Percentiles rank a stretch among this genome's conserved stretches.
Conservation (phyloP, 495 filamentous ascomycete genomes). For the Tricharina praecox region DNA sequence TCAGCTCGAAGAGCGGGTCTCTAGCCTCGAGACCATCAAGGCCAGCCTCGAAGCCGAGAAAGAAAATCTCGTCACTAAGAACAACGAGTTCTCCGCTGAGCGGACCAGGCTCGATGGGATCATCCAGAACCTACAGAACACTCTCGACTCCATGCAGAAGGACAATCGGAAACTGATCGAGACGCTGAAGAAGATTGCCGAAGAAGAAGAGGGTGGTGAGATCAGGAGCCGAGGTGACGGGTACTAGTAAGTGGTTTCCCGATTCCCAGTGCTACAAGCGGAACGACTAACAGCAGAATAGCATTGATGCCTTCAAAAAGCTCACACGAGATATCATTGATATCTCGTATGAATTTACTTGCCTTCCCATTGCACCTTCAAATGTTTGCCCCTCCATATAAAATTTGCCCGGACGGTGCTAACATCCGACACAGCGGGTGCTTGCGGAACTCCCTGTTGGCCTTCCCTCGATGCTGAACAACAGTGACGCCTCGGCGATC, state of each 20-base stretch:
- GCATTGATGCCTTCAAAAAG: conserved; percentile 42
- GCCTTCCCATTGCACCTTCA: conserved; percentile 40
- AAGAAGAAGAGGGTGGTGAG: conserved; percentile 36
- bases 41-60: conserved; percentile 17
- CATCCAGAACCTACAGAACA: conserved; percentile 35
- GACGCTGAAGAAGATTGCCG: conserved; percentile 40
- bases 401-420: conserved; percentile 2
- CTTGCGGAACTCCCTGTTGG: conserved; percentile 36
- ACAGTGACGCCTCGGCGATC: conserved; percentile 34
- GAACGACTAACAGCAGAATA: conserved; percentile 28
- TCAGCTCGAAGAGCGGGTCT: conserved; percentile 6
- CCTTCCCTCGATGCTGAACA: conserved; percentile 37
- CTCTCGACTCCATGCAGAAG: conserved; percentile 36
- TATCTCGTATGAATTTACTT: conserved; percentile 40
- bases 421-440: conserved; percentile 11
- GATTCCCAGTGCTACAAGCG: not conserved
- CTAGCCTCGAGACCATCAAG: conserved; percentile 16
- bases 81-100: conserved; percentile 34
- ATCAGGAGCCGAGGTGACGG: conserved; percentile 43
- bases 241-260: conserved; percentile 41
- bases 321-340: conserved; percentile 42
- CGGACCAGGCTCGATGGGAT: conserved; percentile 35
- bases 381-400: conserved; percentile 23
- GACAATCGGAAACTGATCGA: conserved; percentile 43
- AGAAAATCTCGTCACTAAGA: conserved; percentile 24